Percentiles rank a stretch among this genome's conserved stretches.
Conservation (phyloP, 2,329 filamentous ascomycete genomes). For the Nigrograna mackinnonii region DNA sequence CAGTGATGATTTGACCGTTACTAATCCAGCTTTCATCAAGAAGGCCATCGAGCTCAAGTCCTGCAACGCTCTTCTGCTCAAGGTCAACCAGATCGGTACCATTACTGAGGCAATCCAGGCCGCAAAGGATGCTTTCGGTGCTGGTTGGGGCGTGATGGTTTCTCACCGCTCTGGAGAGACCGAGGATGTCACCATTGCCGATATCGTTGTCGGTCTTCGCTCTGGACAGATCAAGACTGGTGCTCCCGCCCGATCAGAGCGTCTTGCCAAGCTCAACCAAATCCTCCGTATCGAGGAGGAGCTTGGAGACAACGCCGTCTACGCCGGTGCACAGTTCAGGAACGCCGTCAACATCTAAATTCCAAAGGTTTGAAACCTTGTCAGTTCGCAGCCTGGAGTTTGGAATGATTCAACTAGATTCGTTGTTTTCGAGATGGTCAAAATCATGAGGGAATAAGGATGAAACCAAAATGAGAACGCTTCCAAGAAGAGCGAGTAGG, state of each 20-base stretch:
- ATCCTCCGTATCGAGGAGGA: slow-evolving; percentile 99
- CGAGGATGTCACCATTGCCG: slow-evolving; percentile 98
- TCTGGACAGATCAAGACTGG: slow-evolving; percentile 79
- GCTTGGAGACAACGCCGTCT: slow-evolving; percentile 88
- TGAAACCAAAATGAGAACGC: no score
- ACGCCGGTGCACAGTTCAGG: slow-evolving; percentile 91
- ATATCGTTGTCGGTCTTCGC: slow-evolving; percentile 96
- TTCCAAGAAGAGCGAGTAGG: no score
- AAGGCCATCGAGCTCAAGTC: slow-evolving; percentile 99
- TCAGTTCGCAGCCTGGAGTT: slow-evolving; percentile 21
- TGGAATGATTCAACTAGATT: no score
- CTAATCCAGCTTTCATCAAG: slow-evolving; percentile 99
- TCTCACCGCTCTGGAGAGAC: slow-evolving; percentile 99
- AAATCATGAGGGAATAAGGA: no score
- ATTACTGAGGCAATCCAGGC: slow-evolving; percentile 95
- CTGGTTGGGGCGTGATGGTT: slow-evolving; percentile 98
- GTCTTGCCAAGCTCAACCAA: slow-evolving; percentile 99
- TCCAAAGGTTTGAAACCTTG: slow-evolving; percentile 19
- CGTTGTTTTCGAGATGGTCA: no score
- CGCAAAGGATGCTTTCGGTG: slow-evolving; percentile 54
- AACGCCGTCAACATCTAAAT: slow-evolving; percentile 73
- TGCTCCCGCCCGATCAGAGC: slow-evolving; percentile 92
- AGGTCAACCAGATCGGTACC: slow-evolving; percentile 99
- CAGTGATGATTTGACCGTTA: slow-evolving; percentile 95
- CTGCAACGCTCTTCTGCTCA: slow-evolving; percentile 96